A percentile compares a stretch with the other conserved stretches of the same genome.
Conservation (phyloP, 2,329 filamentous ascomycete species). For the Penicillium freii region DNA sequence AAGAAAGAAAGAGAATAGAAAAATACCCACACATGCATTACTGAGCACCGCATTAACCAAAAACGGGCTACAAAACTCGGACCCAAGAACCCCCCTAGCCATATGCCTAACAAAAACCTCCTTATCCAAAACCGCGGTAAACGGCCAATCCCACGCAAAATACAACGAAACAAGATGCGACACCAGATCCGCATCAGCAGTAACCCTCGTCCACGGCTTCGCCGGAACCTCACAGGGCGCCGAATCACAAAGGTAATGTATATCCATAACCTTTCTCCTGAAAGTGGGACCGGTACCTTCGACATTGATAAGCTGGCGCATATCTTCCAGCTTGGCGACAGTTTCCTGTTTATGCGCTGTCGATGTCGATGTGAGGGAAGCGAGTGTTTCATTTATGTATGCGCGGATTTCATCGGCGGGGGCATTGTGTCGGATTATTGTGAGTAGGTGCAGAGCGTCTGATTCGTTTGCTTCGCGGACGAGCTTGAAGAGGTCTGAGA, state of each 20-base stretch:
- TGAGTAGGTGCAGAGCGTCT: constrained; percentile 30
- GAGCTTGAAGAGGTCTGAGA: constrained; percentile 37
- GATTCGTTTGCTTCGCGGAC: constrained; percentile 35
- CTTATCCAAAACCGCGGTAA: constrained; percentile 74
- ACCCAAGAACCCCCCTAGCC: constrained; percentile 42
- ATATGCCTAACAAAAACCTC: constrained; percentile 67
- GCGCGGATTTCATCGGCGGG: constrained; percentile 37
- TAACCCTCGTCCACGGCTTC: constrained; percentile 75
- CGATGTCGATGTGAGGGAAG: background rate
- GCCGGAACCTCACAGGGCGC: constrained; percentile 37
- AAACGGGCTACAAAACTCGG: constrained; percentile 76
- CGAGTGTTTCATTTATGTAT: constrained; percentile 34
- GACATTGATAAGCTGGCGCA: constrained; percentile 29
- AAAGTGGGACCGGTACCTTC: constrained; percentile 34
- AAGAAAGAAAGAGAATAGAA: background rate
- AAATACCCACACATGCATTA: constrained; percentile 39
- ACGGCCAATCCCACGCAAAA: constrained; percentile 90
- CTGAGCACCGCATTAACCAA: constrained; percentile 90
- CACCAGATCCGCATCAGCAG: constrained; percentile 69
- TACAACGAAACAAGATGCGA: constrained; percentile 86
- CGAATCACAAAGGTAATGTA: constrained; percentile 40
- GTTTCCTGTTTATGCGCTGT: constrained; percentile 18
- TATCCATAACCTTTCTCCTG: constrained; percentile 43
- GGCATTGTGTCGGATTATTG: constrained; percentile 38
- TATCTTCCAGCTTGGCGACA: constrained; percentile 28